Base-by-base conservation (phyloP, 176 grass and related monocot genomes). In the Aegilops speltoides region DNA sequence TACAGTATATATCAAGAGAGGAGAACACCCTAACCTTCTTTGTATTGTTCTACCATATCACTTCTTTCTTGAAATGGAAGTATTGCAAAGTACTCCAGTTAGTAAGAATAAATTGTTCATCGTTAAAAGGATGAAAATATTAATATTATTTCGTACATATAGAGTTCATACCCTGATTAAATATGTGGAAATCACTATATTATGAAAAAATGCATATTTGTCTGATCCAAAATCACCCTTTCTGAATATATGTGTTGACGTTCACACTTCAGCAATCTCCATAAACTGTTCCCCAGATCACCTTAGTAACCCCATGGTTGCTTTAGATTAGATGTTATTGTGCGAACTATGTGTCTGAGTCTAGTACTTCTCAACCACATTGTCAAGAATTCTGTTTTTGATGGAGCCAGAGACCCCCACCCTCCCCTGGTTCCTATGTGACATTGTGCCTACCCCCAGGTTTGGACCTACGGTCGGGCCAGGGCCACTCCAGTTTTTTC, bases 11-110 rank as follows among this genome's bases (percentile, higher is more conserved):
- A 57, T 48, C 22, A 72, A 64, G 5, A 71, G 59, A 22, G 67
- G 3, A 5, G 2, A 78, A 62, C 29, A 52, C 10, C 19, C 25
- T 77, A 56, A 29, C 23, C 72, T 83, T 52, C 10, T 66, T 45
- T 80, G 17, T 63, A 8, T n/a, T 16, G 31, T 36, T 83, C 13
- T 73, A 61, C 5, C 28, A 31, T 78, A 61, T 72, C 68, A n/a
- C 36, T 88, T 71, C 22, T 86, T 89, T 46, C 62, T 86, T 79
- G 67, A 64, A 80, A 80, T 15, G 17, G 5, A n/a, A 16, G 32
- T 32, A 26, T 22, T 78, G 8, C 28, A 60, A 64, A 26, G 26
- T 57, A 33, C 32, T 33, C 32, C 32, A 84, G 40, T 22, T 32
- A 66, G 23, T 37, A 64, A 75, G 50, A 82, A 63, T 45, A 65